These are phyloP conservation scores for Cenchrus purpureus DNA, from an alignment of 176 grass and related monocot genomes.

Conservation along the genomic window DNA sequence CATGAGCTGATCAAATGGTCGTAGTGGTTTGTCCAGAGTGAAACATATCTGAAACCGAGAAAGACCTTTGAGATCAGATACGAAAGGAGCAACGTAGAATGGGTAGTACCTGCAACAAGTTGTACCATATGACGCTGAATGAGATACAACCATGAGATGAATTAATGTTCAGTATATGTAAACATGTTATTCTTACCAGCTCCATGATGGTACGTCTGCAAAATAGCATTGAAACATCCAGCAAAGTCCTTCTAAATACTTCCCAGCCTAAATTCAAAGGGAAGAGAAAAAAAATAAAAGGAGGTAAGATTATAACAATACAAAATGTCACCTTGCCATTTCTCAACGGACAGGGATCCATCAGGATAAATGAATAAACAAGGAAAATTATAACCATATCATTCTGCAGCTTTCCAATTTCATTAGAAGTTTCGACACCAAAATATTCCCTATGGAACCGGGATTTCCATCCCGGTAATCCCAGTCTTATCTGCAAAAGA, in stretches of 20 bases:
- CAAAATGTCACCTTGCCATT: not conserved
- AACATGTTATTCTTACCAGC: constrained; percentile 48
- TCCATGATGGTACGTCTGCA: constrained; percentile 62
- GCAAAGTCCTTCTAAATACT: constrained; percentile 70
- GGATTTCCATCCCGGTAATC: constrained; percentile 59
- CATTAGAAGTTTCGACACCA: constrained; percentile 36
- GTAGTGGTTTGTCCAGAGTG: constrained; percentile 44
- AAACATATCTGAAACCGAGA: constrained; percentile 46
- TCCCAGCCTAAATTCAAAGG: constrained; percentile 48
- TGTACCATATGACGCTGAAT: not conserved
- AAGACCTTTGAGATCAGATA: constrained; percentile 63
- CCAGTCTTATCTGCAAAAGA: constrained; percentile 50
- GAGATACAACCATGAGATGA: constrained; percentile 13
- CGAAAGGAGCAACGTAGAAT: constrained; percentile 58
- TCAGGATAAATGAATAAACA: constrained; percentile 29
- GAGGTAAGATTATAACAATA: not conserved
- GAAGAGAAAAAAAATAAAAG: not conserved
- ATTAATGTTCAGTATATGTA: not conserved
- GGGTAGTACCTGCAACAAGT: constrained; percentile 62
- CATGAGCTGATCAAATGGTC: constrained; percentile 75
- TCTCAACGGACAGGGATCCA: not conserved
- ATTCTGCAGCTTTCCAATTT: constrained; percentile 44
- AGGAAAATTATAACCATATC: constrained; percentile 50
- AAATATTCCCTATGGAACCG: constrained; percentile 65
- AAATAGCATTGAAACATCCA: constrained; percentile 71